Conservation (phyloP, 345 rosid genomes). For the Hibiscus trionum region DNA sequence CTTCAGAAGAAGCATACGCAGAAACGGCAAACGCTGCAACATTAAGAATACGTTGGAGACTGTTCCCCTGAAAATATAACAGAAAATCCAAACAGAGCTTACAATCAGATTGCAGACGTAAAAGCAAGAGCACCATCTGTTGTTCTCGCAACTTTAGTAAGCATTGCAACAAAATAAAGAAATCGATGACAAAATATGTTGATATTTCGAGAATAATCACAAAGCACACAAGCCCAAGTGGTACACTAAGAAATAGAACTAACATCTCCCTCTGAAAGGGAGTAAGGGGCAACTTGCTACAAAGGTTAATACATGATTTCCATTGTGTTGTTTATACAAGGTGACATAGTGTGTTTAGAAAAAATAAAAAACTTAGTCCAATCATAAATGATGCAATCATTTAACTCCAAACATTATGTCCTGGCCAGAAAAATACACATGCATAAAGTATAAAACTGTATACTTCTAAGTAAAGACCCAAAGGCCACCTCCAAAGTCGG, state of each 20-base stretch:
- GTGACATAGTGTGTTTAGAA: background rate
- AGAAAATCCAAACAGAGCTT: constrained; percentile 8
- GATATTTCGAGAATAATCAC: background rate
- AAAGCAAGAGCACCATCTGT: background rate
- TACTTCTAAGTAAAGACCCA: too few relatives aligned
- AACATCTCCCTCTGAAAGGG: background rate
- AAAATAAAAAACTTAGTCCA: background rate
- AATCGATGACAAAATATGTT: background rate
- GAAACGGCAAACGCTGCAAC: constrained; percentile 98
- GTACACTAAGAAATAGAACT: background rate
- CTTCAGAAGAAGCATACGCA: constrained; percentile 92
- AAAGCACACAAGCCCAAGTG: background rate
- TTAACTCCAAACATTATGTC: too few relatives aligned
- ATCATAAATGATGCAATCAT: background rate
- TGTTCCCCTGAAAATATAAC: constrained; percentile 53
- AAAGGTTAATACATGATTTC: background rate
- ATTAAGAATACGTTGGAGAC: constrained; percentile 59
- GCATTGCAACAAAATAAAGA: background rate
- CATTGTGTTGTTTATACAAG: background rate
- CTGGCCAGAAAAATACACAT: too few relatives aligned
- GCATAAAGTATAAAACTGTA: too few relatives aligned
- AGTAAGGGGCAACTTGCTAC: background rate
- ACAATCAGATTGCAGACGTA: constrained; percentile 8
- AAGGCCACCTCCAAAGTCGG: background rate
- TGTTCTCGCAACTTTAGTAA: background rate